phyloP scores from a whole-genome alignment of 2,329 filamentous ascomycete genomes.

The Paraphaeosphaeria minitans region DNA sequence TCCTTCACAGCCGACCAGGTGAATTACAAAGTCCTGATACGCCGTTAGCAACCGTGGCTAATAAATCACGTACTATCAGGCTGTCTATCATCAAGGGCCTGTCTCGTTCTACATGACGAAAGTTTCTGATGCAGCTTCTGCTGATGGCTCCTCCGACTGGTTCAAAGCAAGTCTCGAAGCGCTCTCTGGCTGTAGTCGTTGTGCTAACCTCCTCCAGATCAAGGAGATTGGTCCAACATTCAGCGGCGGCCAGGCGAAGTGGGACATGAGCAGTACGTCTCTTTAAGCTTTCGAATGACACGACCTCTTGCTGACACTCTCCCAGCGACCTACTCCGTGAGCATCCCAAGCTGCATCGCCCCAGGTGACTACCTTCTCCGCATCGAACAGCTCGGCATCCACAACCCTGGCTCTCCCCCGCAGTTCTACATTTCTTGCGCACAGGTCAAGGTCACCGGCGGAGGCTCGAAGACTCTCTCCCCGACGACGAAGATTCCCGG shows the following conservation, averaged over 20 bases:
- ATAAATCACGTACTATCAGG: conserved; percentile 5
- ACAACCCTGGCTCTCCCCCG: conserved; percentile 45
- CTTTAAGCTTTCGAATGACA: not conserved
- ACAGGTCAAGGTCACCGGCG: conserved; percentile 54
- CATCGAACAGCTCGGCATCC: conserved; percentile 56
- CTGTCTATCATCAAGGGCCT: conserved; percentile 48
- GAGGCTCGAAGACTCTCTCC: conserved; percentile 30
- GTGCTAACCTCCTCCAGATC: conserved; percentile 27
- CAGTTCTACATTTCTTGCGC: conserved; percentile 50
- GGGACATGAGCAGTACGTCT: conserved; percentile 40
- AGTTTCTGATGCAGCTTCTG: conserved; percentile 36
- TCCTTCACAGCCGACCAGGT: conserved; percentile 42
- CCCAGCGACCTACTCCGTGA: conserved; percentile 42
- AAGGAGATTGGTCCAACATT: conserved; percentile 48
- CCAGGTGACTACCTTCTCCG: conserved; percentile 55
- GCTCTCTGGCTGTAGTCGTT: not conserved
- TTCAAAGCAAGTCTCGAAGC: conserved; percentile 23
- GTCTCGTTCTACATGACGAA: conserved; percentile 47
- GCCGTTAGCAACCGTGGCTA: no score
- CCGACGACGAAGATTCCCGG: conserved; percentile 43
- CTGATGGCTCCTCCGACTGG: conserved; percentile 47
- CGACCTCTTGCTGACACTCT: conserved; percentile 15
- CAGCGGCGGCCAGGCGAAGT: conserved; percentile 37
- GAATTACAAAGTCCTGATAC: no score
- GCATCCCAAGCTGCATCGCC: conserved; percentile 49